Conservation (phyloP, 768 basidiomycete genomes). For the Trametopsis cervina region DNA sequence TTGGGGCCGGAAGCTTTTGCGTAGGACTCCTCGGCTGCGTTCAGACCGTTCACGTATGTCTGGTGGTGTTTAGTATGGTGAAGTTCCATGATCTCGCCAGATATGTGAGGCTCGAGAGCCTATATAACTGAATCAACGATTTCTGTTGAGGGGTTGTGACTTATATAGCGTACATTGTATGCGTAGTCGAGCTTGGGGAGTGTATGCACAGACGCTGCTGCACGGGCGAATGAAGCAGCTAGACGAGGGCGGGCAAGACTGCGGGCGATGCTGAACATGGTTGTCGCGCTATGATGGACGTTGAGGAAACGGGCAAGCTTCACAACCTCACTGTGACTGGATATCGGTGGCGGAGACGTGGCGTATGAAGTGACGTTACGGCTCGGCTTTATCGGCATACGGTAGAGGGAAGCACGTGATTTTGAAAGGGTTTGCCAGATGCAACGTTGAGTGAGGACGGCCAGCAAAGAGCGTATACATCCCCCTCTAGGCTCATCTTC, state of each 20-base stretch:
- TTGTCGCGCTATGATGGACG: too few species aligned
- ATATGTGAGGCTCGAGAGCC: constrained; percentile 92
- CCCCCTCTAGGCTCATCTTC: too few species aligned
- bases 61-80: constrained; percentile 92
- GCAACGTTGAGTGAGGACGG: too few species aligned
- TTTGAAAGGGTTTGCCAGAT: too few species aligned
- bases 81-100: constrained; percentile 86
- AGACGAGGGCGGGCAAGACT: constrained; percentile 36
- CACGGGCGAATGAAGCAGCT: constrained; percentile 28
- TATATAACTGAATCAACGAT: constrained; percentile 49
- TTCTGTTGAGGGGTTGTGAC: constrained; percentile 56
- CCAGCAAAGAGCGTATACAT: too few species aligned
- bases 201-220: constrained; percentile 51
- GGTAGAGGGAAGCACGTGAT: too few species aligned
- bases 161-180: constrained; percentile 51
- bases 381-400: too few species aligned
- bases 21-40: constrained; percentile 86
- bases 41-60: constrained; percentile 91
- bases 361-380: too few species aligned
- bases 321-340: too few species aligned
- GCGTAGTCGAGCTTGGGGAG: constrained; percentile 75
- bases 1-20: constrained; percentile 56
- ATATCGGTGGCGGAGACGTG: too few species aligned
- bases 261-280: constrained; percentile 28
- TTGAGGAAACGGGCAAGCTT: too few species aligned